These are phyloP conservation scores for Paradendryphiella salina DNA, from an alignment of 2,329 filamentous ascomycete genomes.

Conservation along the genomic window DNA sequence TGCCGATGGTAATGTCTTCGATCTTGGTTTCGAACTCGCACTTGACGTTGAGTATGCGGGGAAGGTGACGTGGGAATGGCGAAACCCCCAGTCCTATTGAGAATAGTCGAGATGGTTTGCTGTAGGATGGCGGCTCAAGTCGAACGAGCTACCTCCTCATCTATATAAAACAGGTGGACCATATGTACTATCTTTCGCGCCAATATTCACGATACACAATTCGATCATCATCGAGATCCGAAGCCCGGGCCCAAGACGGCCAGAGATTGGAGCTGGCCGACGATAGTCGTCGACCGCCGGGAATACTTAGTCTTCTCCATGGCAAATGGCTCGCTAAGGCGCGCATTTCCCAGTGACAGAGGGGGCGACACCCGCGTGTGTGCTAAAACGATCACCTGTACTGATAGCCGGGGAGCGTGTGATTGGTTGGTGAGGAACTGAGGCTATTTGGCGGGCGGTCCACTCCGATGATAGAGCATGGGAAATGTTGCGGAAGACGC, in stretches of 20 bases:
- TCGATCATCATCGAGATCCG: constrained; percentile 22
- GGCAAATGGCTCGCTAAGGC: constrained; percentile 20
- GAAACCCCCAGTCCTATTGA: constrained; percentile 1
- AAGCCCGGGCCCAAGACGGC: constrained; percentile 23
- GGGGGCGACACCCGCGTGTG: constrained; percentile 25
- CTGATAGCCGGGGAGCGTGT: constrained; percentile 30
- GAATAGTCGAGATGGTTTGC: constrained; percentile 9
- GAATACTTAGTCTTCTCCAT: constrained; percentile 30
- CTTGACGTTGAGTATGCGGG: constrained; percentile 21
- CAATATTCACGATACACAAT: constrained; percentile 38
- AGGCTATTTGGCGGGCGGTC: constrained; percentile 34
- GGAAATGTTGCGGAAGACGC: constrained; percentile 9
- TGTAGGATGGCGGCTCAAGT: constrained; percentile 8
- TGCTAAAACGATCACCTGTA: constrained; percentile 35
- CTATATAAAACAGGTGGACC: constrained; percentile 22
- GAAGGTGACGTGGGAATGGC: constrained; percentile 20
- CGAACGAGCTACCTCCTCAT: background rate
- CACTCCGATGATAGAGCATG: constrained; percentile 33
- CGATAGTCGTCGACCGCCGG: constrained; percentile 34
- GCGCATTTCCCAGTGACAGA: constrained; percentile 21
- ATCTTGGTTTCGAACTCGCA: constrained; percentile 15
- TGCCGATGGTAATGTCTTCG: constrained; percentile 17
- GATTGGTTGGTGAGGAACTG: constrained; percentile 29
- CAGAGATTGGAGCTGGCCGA: constrained; percentile 38
- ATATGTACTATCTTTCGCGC: constrained; percentile 29